Conservation (phyloP, 805 yeast genomes). For the Candida schatavii region DNA sequence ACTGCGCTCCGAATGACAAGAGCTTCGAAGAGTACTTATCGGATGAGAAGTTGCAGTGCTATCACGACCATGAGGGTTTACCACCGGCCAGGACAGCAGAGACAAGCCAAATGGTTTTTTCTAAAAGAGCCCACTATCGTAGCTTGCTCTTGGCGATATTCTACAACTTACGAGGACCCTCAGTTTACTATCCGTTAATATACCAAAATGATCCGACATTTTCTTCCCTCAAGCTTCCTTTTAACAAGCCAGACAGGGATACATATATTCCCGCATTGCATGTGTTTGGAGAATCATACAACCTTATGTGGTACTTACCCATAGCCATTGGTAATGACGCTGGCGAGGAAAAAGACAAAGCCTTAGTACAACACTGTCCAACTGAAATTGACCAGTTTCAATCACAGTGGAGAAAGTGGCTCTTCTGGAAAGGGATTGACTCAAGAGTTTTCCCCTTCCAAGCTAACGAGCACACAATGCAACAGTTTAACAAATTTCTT, state of each 20-base stretch:
- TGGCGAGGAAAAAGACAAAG: constrained; percentile 9
- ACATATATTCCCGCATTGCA: constrained; percentile 37
- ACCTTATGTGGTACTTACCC: constrained; percentile 16
- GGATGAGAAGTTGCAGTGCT: constrained; percentile 17
- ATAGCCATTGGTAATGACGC: constrained; percentile 15
- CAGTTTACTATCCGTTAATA: constrained; percentile 25
- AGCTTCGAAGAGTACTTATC: constrained; percentile 14
- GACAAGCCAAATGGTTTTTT: constrained; percentile 35
- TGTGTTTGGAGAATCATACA: constrained; percentile 33
- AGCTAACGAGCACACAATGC: constrained; percentile 21
- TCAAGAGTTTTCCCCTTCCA: constrained; percentile 31
- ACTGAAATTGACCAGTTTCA: constrained; percentile 16
- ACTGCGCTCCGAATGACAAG: constrained; percentile 27
- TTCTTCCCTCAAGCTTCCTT: constrained; percentile 12
- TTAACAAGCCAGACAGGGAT: constrained; percentile 25
- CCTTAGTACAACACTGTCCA: constrained; percentile 33
- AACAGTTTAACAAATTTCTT: constrained; percentile 19
- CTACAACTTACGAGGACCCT: constrained; percentile 31
- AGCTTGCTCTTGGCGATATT: constrained; percentile 30
- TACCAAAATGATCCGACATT: constrained; percentile 35
- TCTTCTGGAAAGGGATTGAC: constrained; percentile 20
- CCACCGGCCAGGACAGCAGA: constrained; percentile 30
- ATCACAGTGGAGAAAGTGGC: constrained; percentile 26
- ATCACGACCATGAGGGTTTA: constrained; percentile 32
- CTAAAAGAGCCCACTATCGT: constrained; percentile 30